Evolutionary conservation across 1,284 basidiomycete genomes (phyloP).

Genomic region (Cryptococcus sp.): DNA sequence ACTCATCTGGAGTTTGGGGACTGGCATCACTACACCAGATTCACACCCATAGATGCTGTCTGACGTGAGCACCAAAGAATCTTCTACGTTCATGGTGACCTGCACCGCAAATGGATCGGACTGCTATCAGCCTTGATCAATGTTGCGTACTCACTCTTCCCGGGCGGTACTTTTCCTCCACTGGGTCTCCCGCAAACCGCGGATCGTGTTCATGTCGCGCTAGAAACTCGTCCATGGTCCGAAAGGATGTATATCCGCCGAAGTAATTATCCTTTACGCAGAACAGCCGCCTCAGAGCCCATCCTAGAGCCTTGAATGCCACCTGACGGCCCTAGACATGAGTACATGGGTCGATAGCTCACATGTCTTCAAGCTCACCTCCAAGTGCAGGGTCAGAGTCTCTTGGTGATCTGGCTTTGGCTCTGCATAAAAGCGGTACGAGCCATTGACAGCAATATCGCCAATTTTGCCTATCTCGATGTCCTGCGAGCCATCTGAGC

Average conservation of each 20-base stretch:
- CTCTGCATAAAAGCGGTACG: slow-evolving; percentile 68
- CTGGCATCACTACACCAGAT: slow-evolving; percentile 53
- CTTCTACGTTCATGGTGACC: slow-evolving; percentile 57
- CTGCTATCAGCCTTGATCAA: slow-evolving; percentile 47
- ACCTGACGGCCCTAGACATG: slow-evolving; percentile 49
- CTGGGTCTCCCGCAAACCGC: slow-evolving; percentile 67
- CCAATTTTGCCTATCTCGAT: slow-evolving; percentile 58
- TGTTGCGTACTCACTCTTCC: slow-evolving; percentile 57
- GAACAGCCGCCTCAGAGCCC: slow-evolving; percentile 82
- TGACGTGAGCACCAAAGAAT: slow-evolving; percentile 62
- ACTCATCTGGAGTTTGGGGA: slow-evolving; percentile 68
- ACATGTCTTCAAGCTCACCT: no score
- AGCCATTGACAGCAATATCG: slow-evolving; percentile 59
- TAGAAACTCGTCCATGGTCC: slow-evolving; percentile 76
- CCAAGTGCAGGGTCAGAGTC: slow-evolving; percentile 65
- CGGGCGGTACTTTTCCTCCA: slow-evolving; percentile 69
- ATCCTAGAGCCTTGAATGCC: slow-evolving; percentile 70
- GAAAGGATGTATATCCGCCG: slow-evolving; percentile 84
- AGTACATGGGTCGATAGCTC: slow-evolving; percentile 8
- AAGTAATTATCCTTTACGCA: slow-evolving; percentile 86
- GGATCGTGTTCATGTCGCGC: slow-evolving; percentile 59
- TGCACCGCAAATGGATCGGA: slow-evolving; percentile 75
- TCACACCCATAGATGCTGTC: slow-evolving; percentile 71
- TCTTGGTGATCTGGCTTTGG: slow-evolving; percentile 69
- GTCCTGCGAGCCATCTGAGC: slow-evolving; percentile 50